Evolutionary conservation across 257 asterid genomes (phyloP), one percentile per base, ranked within the genome.

Genomic region (Ilex asprella): DNA sequence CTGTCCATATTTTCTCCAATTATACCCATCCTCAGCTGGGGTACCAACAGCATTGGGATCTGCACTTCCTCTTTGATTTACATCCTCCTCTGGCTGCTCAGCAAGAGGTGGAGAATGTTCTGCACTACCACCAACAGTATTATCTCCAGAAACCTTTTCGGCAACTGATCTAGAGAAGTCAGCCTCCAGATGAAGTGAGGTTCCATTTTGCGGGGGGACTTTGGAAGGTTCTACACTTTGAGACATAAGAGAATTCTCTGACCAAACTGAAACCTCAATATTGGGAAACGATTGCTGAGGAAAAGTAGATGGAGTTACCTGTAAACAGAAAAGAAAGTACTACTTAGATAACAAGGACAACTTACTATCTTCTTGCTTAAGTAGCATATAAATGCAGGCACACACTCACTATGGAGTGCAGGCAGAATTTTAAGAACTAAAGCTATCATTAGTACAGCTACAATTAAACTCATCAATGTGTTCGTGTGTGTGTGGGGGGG

Each of bases 1-100:
- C 71, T 90, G 97, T 56, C 97, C 97, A 21, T 90, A 90, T 65
- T 90, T 89, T 69, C 89, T 73, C 97, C 97, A 89, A 59, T 81
- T 86, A 61, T 75, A 89, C 59, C 91, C 97, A 70, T 89, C 97
- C 12, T 84, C 94, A 44, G 78, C 79, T 7, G 80, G 82, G 65
- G 79, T 66, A 55, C 86, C 86, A 41, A 68, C 81, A 62, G 39
- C 61, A 67, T 67, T 71, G 74, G 71, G 78, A 75, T 86, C 88
- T 64, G 70, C 86, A 59, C 72, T 29, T 66, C 69, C 80, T 72
- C 84, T 81, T 76, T 75, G 94, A 70, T 81, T 81, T 41, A 60
- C 79, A 61, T 78, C 85, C 39, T 71, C 81, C 15, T 86, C 86
- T 51, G 70, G 79, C 62, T 56, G 86, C 58, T 76, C 91, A 31